phyloP scores from a whole-genome alignment of 2,329 filamentous ascomycete genomes.

The Pseudogymnoascus sp. region DNA sequence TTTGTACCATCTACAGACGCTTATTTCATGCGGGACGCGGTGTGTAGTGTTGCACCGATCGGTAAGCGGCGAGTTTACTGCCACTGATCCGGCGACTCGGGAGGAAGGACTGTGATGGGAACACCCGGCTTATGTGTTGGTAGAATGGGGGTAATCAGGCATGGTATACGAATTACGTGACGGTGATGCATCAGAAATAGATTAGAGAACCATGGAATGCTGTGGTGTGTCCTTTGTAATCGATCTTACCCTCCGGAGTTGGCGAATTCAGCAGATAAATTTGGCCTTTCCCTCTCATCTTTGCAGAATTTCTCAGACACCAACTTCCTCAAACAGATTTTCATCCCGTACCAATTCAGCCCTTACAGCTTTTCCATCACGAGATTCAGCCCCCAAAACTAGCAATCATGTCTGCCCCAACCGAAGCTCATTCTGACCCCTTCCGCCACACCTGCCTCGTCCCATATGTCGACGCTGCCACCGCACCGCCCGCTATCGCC shows the following conservation, averaged over 20 bases:
- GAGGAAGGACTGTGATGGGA: background rate
- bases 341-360: background rate
- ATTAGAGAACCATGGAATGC: background rate
- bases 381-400: background rate
- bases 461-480: background rate
- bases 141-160: background rate
- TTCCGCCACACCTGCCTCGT: background rate
- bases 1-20: background rate
- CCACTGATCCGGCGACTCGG: background rate
- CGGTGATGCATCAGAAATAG: background rate
- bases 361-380: background rate
- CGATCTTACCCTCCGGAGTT: background rate
- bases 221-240: background rate
- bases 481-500: background rate
- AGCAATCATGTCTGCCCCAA: background rate
- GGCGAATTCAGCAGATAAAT: background rate
- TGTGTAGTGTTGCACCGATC: background rate
- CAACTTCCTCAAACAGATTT: background rate
- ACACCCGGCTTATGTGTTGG: background rate
- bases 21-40: background rate
- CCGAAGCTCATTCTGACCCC: background rate
- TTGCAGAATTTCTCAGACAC: background rate
- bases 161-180: conserved; percentile 1
- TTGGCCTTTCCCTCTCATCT: background rate
- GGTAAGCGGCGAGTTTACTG: background rate